Evolutionary conservation across 331 rosid genomes (phyloP), one percentile per base, ranked within the genome.

Genomic region (Pyracantha coccinea): DNA sequence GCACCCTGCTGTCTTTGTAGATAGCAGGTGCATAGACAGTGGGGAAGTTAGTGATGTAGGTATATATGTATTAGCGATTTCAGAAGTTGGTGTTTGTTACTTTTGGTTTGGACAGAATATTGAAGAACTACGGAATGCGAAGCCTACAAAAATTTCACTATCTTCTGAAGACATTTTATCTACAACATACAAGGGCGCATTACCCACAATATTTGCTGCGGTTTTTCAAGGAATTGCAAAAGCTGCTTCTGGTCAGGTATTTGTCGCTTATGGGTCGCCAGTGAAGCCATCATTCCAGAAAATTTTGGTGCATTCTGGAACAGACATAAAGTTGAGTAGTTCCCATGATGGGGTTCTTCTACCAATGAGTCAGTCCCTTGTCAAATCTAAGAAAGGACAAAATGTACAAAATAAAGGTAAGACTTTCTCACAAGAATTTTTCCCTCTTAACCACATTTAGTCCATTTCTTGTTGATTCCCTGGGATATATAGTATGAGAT

Each of bases 1-100:
- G 77, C 93, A 92, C 79, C 97, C 99, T 76, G 92, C 97, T 60
- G 90, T 89, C 74, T 85, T 92, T 53, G 81, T 95, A 31, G 97
- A 95, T 75, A 86, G 95, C 86, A 85, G 83, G 76, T 80, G 91
- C 66, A 68, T 83, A 71, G 72, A 72, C 31, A 83, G 69, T 5
- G 87, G 73, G 50, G 89, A 69, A 72, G 81, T 28, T 58, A 87
- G 79, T 50, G 87, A 73, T 59, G 62, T 83, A 68, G 88, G 88
- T 41, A 58, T 90, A n/a, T 82, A 81, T 77, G 86, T 95, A 73
- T 90, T 95, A 86, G 97, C 97, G 55, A 86, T 92, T 80, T 90
- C 99, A 35, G 99, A 92, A 88, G 78, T 73, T 83, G 99, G 99
- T 3, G 66, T 85, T 72, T 92, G 97, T 75, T 90, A 95, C 84